These are phyloP conservation scores for Pseudocercospora fuligena DNA, from an alignment of 2,329 filamentous ascomycete genomes.

Conservation along the genomic window DNA sequence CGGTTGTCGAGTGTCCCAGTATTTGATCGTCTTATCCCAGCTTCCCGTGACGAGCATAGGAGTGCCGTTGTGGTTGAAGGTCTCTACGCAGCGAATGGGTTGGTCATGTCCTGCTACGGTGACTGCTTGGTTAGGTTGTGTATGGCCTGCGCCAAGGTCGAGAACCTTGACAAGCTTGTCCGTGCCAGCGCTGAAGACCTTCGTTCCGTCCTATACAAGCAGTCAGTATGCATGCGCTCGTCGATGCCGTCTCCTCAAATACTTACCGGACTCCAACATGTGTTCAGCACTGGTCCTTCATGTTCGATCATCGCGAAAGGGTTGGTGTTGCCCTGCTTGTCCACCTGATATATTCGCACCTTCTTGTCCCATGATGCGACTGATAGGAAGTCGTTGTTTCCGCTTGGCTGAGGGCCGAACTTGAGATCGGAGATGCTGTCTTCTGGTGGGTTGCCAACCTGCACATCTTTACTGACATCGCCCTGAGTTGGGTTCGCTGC, in stretches of 20 bases:
- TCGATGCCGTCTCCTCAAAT: neutral
- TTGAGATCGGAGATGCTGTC: constrained; percentile 87
- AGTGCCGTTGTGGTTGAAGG: constrained; percentile 62
- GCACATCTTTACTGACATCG: constrained; percentile 87
- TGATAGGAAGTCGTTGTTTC: constrained; percentile 72
- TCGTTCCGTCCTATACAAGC: constrained; percentile 79
- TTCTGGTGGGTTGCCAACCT: constrained; percentile 76
- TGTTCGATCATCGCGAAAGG: constrained; percentile 87
- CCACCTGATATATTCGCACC: constrained; percentile 94
- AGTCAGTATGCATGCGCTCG: constrained; percentile 2
- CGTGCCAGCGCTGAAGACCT: constrained; percentile 83
- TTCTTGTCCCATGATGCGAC: constrained; percentile 98
- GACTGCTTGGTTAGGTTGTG: constrained; percentile 39
- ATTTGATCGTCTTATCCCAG: constrained; percentile 90
- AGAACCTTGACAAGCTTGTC: constrained; percentile 90
- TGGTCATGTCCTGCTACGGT: constrained; percentile 85
- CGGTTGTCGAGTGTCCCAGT: constrained; percentile 75
- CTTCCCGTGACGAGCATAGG: constrained; percentile 90
- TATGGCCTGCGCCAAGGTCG: constrained; percentile 68
- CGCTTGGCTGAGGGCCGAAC: constrained; percentile 69
- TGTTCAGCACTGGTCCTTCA: constrained; percentile 80
- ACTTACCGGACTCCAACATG: constrained; percentile 85
- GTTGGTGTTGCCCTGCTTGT: constrained; percentile 74
- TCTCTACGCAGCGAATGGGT: constrained; percentile 77
- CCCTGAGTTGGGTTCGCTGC: constrained; percentile 74